A percentile compares a stretch with the other conserved stretches of the same genome.
These are phyloP conservation scores for Geoglossum cookeanum DNA, from an alignment of 2,329 filamentous ascomycete species.

Conservation along the genomic window DNA sequence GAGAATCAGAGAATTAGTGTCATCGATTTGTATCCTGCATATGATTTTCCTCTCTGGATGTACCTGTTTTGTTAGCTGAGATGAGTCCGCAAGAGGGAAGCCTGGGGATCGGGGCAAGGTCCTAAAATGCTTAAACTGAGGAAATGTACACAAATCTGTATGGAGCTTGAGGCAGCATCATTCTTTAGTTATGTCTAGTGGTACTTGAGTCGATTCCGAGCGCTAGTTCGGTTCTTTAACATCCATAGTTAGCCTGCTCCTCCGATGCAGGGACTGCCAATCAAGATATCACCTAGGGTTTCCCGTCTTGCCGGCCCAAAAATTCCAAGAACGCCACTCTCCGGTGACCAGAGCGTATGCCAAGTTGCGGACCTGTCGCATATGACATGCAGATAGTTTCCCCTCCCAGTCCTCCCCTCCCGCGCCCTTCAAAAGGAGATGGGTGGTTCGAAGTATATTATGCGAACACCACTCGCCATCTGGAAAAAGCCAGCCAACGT, in stretches of 20 bases:
- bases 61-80: too few species aligned
- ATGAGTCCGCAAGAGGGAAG: too few species aligned
- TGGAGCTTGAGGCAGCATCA: too few species aligned
- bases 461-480: not conserved
- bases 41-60: too few species aligned
- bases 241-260: not conserved
- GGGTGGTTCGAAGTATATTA: not conserved
- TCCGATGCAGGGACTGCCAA: not conserved
- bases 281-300: not conserved
- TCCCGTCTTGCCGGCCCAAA: not conserved
- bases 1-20: too few species aligned
- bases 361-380: not conserved
- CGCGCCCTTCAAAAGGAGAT: not conserved
- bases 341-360: not conserved
- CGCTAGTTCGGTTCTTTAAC: not conserved
- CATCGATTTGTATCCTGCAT: too few species aligned
- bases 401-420: too few species aligned
- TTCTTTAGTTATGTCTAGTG: not conserved
- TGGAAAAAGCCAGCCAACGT: not conserved
- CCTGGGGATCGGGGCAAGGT: too few species aligned
- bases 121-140: too few species aligned
- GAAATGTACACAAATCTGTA: too few species aligned
- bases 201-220: not conserved
- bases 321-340: not conserved
- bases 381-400: not conserved